Evolutionary conservation across 345 rosid genomes (phyloP), one percentile per base, ranked within the genome.

Genomic region (Eucalyptus sideroxylon): DNA sequence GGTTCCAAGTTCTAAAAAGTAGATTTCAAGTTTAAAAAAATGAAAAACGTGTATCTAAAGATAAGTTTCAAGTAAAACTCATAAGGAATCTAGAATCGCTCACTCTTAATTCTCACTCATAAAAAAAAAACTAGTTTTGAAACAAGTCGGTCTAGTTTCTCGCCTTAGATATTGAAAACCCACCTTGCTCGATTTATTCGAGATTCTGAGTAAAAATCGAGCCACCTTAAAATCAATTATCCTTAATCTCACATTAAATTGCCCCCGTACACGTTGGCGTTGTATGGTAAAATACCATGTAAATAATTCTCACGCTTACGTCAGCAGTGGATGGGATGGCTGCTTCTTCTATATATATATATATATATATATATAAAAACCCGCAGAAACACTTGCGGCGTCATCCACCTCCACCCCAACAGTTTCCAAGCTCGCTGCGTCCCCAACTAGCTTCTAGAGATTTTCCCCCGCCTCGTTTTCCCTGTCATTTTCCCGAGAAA

Each of bases 71-170:
- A 3, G 9, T 53, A 0, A 19, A 17, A 53, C 4, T 3, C 9
- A 8, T 17, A 53, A 53, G 56, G 0, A 53, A 53, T 7, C 1
- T 53, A 3, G 9, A 53, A 51, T 0, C 4, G 0, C 10, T 19
- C 1, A 53, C 1, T 0, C 2, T 2, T 53, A 53, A 19, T 0
- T 19, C 0, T 0, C 10, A 53, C 0, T 7, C 1, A 53, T 3
- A 7, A 19, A 53, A 51, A 51, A 51, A 51, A 17, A 0, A 7
- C 1, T 1, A 0, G 10, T 19, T 53, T 53, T 0, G 10, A 4
- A 53, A 53, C 24, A 53, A 53, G 10, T 19, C 2, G 4, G 24
- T 53, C 24, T 0, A 8, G 10, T 53, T 53, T 53, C 59, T 53
- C 4, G 11, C 11, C 24, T 21, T 53, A 10, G 5, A 53, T 19